Conservation (phyloP, 1,284 basidiomycete species). For the Fomitopsis betulina region DNA sequence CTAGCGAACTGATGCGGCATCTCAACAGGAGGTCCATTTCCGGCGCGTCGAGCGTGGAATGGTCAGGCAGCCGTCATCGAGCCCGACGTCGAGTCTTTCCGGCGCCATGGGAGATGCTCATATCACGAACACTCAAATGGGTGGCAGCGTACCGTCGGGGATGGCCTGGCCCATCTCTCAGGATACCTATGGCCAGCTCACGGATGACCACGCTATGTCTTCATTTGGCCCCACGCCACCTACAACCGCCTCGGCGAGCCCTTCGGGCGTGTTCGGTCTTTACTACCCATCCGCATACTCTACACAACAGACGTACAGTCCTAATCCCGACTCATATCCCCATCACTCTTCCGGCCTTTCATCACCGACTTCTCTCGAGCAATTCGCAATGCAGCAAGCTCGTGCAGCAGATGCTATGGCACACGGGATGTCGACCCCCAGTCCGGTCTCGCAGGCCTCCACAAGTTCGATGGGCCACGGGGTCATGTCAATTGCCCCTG, state of each 20-base stretch:
- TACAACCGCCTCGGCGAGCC: conserved; percentile 14
- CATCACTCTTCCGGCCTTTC: conserved; percentile 11
- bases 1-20: not conserved
- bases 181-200: conserved; percentile 8
- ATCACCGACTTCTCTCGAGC: conserved; percentile 22
- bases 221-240: conserved; percentile 9
- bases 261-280: conserved; percentile 17
- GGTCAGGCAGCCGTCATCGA: conserved; percentile 5
- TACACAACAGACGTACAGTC: conserved; percentile 17
- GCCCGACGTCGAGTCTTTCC: conserved; percentile 48
- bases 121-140: conserved; percentile 30
- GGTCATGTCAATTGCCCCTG: conserved; percentile 20
- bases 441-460: conserved; percentile 12
- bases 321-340: conserved; percentile 18
- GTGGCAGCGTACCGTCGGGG: conserved; percentile 30
- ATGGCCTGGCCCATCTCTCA: conserved; percentile 23
- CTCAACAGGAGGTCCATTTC: conserved; percentile 11
- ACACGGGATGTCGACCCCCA: conserved; percentile 4
- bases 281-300: conserved; percentile 16
- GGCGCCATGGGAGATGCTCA: conserved; percentile 57
- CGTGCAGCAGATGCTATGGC: conserved; percentile 9
- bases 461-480: conserved; percentile 8
- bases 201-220: conserved; percentile 12
- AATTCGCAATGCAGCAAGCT: conserved; percentile 20
- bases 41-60: conserved; percentile 11